Evolutionary conservation across 2,329 filamentous ascomycete species (phyloP).

Genomic region (Dryadomyces quercus-mongolicae): DNA sequence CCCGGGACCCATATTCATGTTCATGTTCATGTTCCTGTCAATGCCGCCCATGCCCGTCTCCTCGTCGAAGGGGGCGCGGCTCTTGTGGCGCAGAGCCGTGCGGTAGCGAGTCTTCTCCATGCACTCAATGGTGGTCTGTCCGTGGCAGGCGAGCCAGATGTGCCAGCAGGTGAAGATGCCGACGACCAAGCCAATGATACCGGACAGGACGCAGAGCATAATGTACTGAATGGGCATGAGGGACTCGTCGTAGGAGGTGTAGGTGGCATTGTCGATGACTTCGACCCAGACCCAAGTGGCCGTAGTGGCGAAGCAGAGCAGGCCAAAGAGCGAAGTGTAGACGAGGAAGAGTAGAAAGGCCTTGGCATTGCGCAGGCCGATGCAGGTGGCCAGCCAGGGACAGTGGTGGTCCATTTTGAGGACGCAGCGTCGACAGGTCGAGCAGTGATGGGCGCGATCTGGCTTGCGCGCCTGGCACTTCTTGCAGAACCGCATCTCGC

Average conservation of each 20-base stretch:
- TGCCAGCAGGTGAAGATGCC: constrained; percentile 89
- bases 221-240: constrained; percentile 86
- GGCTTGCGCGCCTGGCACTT: constrained; percentile 94
- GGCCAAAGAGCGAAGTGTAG: constrained; percentile 79
- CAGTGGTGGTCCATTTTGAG: constrained; percentile 99
- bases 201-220: constrained; percentile 71
- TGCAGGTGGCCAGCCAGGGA: constrained; percentile 92
- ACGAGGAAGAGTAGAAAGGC: constrained; percentile 84
- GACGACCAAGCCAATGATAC: constrained; percentile 83
- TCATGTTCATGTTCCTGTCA: too few relatives aligned
- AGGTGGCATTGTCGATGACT: constrained; percentile 48
- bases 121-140: constrained; percentile 91
- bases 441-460: constrained; percentile 93
- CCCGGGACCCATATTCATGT: too few relatives aligned
- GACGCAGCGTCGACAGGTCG: constrained; percentile 84
- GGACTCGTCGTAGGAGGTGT: constrained; percentile 55
- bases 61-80: constrained; percentile 63
- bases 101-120: constrained; percentile 88
- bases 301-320: constrained; percentile 66
- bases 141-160: constrained; percentile 63
- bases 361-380: constrained; percentile 92
- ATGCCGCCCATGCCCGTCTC: too few relatives aligned
- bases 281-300: constrained; percentile 77
- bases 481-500: constrained; percentile 84
- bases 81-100: constrained; percentile 40